Conservation (phyloP, 2,329 filamentous ascomycete genomes). For the Meredithiella fracta region DNA sequence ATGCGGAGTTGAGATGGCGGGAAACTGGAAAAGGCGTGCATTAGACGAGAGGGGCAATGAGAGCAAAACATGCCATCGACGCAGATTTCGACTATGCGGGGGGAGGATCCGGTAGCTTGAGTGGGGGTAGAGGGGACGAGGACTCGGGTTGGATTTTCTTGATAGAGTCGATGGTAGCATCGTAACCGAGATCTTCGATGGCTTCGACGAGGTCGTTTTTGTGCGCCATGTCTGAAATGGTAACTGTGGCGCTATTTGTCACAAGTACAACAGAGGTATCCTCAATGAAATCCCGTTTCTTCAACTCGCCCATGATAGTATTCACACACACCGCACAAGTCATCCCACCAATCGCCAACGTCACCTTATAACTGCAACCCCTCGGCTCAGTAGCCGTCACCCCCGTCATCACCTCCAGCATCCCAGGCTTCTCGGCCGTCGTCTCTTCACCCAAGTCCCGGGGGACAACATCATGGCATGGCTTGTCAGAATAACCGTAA, state of each 20-base stretch:
- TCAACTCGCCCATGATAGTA: constrained; percentile 42
- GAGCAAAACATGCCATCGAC: constrained; percentile 61
- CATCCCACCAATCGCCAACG: constrained; percentile 53
- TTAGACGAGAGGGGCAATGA: constrained; percentile 48
- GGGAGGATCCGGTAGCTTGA: constrained; percentile 18
- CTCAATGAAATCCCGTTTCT: constrained; percentile 32
- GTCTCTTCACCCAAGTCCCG: neutral
- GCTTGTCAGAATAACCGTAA: neutral
- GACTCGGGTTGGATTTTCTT: constrained; percentile 23
- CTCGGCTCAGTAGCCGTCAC: constrained; percentile 5
- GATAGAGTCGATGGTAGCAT: constrained; percentile 40
- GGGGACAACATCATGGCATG: neutral
- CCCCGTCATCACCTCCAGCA: constrained; percentile 6
- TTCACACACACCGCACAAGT: constrained; percentile 55
- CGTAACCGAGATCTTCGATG: constrained; percentile 50
- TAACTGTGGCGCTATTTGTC: constrained; percentile 47
- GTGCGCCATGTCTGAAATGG: constrained; percentile 28
- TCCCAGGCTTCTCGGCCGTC: neutral
- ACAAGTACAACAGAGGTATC: constrained; percentile 47
- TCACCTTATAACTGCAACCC: constrained; percentile 29
- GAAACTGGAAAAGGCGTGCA: constrained; percentile 36
- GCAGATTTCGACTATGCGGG: constrained; percentile 45
- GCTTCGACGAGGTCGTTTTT: constrained; percentile 25
- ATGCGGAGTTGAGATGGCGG: constrained; percentile 32
- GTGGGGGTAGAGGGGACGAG: constrained; percentile 22